phyloP scores from a whole-genome alignment of 2,329 filamentous ascomycete genomes.

The Cladosporium sp. region DNA sequence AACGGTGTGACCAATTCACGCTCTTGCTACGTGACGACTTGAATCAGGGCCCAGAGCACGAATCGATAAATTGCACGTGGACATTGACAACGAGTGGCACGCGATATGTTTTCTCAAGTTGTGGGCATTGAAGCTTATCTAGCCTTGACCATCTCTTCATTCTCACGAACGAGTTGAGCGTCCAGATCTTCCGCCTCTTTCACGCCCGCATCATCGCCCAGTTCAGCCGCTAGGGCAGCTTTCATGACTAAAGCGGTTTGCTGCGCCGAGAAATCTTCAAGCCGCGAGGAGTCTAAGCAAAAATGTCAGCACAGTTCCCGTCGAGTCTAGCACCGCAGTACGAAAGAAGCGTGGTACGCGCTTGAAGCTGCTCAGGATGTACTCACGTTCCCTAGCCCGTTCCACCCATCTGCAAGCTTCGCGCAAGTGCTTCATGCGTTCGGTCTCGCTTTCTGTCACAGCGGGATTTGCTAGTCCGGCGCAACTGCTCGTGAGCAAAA shows the following conservation, averaged over 20 bases:
- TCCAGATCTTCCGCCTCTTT: constrained; percentile 23
- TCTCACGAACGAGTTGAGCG: constrained; percentile 13
- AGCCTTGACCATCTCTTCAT: not conserved
- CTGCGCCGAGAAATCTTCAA: not conserved
- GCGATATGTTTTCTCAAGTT: no score
- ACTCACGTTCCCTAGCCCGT: constrained; percentile 9
- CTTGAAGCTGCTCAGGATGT: not conserved
- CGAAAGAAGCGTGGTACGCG: not conserved
- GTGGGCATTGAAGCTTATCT: not conserved
- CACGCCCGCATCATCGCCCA: constrained; percentile 48
- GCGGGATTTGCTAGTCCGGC: constrained; percentile 3
- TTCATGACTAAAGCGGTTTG: constrained; percentile 5
- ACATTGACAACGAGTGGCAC: no score
- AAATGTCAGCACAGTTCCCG: not conserved
- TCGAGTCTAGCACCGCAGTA: no score
- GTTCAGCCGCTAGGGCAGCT: not conserved
- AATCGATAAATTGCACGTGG: no score
- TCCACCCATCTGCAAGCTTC: not conserved
- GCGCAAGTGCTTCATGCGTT: not conserved
- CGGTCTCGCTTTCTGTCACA: not conserved
- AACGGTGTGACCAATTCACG: no score
- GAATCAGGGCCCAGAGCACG: no score
- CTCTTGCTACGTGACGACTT: no score
- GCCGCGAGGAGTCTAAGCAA: not conserved
- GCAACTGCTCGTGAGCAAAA: not conserved